Conservation (phyloP, 116 monocot species). For the Papilionanthe hybrid region DNA sequence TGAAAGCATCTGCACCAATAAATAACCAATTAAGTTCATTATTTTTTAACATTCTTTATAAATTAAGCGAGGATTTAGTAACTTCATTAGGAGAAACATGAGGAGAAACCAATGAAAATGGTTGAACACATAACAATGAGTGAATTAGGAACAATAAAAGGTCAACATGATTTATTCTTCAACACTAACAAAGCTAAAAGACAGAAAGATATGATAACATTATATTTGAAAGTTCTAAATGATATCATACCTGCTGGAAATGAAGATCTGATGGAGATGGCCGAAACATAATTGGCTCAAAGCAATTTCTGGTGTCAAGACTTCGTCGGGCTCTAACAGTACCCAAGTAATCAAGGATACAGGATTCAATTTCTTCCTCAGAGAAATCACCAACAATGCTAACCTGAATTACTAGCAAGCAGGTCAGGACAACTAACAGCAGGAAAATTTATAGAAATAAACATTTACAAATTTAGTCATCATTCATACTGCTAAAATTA, state of each 20-base stretch:
- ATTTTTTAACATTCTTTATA: not conserved
- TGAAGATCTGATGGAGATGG: conserved; percentile 65
- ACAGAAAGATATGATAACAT: not conserved
- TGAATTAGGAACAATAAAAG: not conserved
- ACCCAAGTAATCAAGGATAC: conserved; percentile 95
- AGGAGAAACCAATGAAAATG: not conserved
- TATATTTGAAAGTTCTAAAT: not conserved
- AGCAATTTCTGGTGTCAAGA: conserved; percentile 4
- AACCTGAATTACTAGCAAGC: conserved; percentile 40
- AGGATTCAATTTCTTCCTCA: conserved; percentile 83
- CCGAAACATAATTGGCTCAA: conserved; percentile 65
- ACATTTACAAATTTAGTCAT: not conserved
- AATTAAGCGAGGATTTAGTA: not conserved
- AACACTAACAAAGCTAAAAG: not conserved
- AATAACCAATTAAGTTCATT: no score
- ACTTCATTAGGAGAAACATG: not conserved
- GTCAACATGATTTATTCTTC: not conserved
- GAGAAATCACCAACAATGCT: conserved; percentile 97
- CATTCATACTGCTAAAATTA: not conserved
- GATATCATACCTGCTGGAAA: conserved; percentile 71
- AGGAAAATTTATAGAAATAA: not conserved
- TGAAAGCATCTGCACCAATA: not conserved
- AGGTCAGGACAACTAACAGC: conserved; percentile 12
- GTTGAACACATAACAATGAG: not conserved
- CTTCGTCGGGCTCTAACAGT: conserved; percentile 42